Percentiles rank a stretch among this genome's conserved stretches.
These are phyloP conservation scores for Alternaria incomplexa DNA, from an alignment of 2,329 filamentous ascomycete species.

Conservation along the genomic window DNA sequence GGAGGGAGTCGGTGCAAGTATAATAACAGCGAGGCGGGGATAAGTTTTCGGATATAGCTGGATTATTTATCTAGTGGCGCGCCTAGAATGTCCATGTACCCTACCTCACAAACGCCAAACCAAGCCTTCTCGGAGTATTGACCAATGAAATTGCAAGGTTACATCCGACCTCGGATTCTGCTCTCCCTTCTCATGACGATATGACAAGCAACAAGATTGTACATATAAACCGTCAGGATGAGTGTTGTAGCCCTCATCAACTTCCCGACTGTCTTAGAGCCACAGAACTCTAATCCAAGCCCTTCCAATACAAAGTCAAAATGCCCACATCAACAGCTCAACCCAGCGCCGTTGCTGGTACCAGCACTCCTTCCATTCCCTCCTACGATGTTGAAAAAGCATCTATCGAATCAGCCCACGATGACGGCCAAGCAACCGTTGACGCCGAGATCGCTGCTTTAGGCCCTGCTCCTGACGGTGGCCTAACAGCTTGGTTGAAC, in stretches of 20 bases:
- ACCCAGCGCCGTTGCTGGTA: not conserved
- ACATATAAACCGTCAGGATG: not conserved
- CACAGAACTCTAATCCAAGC: not conserved
- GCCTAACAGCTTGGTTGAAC: constrained; percentile 42
- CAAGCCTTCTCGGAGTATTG: not conserved
- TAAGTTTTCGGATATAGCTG: not conserved
- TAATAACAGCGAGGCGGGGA: not conserved
- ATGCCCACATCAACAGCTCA: not conserved
- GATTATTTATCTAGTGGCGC: not conserved
- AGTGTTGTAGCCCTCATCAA: not conserved
- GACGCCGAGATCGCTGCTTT: constrained; percentile 33
- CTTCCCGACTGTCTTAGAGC: not conserved
- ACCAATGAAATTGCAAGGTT: not conserved
- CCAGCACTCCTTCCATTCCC: not conserved
- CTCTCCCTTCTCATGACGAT: constrained; percentile 6
- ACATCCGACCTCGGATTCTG: too few relatives aligned
- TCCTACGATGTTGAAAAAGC: not conserved
- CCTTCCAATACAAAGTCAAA: not conserved
- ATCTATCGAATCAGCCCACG: not conserved
- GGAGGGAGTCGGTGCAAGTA: not conserved
- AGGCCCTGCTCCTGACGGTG: constrained; percentile 35
- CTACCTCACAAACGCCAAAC: not conserved
- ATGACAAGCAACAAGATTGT: not conserved
- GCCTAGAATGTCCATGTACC: not conserved
- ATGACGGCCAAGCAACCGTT: not conserved